Evolutionary conservation across 139 green algal species (phyloP), one percentile per base, ranked within the genome.

Genomic region (Micromonas commoda): DNA sequence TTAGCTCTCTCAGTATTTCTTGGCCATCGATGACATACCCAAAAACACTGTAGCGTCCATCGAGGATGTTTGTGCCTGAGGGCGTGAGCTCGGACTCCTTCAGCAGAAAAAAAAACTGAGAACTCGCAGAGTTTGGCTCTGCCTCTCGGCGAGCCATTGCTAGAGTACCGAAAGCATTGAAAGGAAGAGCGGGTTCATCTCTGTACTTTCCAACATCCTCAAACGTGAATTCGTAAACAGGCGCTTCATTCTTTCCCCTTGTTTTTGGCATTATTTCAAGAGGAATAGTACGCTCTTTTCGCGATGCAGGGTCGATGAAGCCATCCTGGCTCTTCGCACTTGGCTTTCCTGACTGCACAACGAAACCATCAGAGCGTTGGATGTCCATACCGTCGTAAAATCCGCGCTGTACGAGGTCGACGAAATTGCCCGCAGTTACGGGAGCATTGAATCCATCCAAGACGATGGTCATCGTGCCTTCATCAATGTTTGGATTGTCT

Each of bases 41-140:
- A 89, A 99, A 98, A 29, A 98, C 93, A 19, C 93, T 90, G 73
- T 97, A 99, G 19, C 81, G 54, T 5, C 96, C 96, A 75, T 99
- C 96, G 65, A 99, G 84, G 71, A 99, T 86, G 89, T 99, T 99
- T 64, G 93, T 87, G 20, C 91, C 90, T 0, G 89, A 93, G 21
- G 96, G 96, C 6, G 96, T 99, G 69, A 99, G 83, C 91, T 99
- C 96, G 23, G 84, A 92, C 86, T 99, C 96, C 87, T 97, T 98
- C 26, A 99, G 85, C 78, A 99, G 86, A 79, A 91, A 98, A 85
- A 99, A 99, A 65, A 99, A 82, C 80, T 94, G 89, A 5, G 73
- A 82, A 2, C 86, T 93, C 28, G 86, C 94, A 0, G 83, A 92
- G 90, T 99, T 97, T 82, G 93, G 86, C 38, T 97, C 91, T 83